Evolutionary conservation across 305 asterid species (phyloP), one percentile per base, ranked within the genome.

Genomic region (Fraxinus albicans): DNA sequence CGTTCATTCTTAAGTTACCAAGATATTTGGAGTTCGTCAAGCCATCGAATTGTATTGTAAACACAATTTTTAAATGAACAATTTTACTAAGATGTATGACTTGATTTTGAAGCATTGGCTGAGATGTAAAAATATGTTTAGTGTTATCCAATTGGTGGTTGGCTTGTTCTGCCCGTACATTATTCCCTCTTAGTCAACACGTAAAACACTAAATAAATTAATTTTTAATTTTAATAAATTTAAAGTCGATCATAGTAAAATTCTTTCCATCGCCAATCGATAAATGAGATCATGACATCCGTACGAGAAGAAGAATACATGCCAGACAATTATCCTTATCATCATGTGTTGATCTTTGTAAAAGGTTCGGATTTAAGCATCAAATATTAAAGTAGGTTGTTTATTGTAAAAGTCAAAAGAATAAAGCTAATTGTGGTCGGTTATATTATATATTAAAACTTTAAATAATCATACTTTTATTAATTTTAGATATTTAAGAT

Each of bases 121-220:
- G 81, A 82, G 78, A 79, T 77, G 79, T 77, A 21, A 36, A 47
- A 77, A 77, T 81, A 27, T 72, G 44, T 25, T 79, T 80, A 69
- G 29, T 17, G n/a, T 76, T 76, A 81, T 77, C 82, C 87, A 67
- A 33, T 33, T 79, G 70, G 60, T 12, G 4, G 17, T 60, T 9
- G 27, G 17, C 29, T 44, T 19, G 12, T 36, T 75, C 53, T 10
- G 15, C 53, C 53, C 53, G 53, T 44, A 10, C 17, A 44, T 10
- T 17, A 44, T 44, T 44, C 53, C 17, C 53, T 12, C 17, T 0
- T 13, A 6, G 29, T 60, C 10, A 2, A 1, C 70, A 17, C 10
- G 78, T 17, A 5, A 42, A 55, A 17, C 10, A 17, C 10, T n/a
- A 6, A 55, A 6, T 0, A 1, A 55, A 55, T 1, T 4, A 4